Base-by-base conservation (phyloP, 2,329 filamentous ascomycete genomes). In the Xylariaceae sp. region DNA sequence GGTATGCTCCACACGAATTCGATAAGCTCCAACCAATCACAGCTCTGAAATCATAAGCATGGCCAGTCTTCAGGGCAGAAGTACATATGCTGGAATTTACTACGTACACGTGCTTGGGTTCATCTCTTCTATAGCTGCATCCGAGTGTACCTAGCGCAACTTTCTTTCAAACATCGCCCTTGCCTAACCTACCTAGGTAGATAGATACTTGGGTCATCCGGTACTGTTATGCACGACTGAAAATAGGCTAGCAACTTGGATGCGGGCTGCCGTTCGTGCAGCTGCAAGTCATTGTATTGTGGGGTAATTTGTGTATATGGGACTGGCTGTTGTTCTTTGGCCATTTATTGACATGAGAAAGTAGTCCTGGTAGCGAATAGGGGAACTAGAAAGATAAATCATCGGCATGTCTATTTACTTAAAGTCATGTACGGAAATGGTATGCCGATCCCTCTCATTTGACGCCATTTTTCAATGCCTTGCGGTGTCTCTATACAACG, bases 1-100 rank as follows among this genome's bases (percentile, higher is more conserved):
- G n/a, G 21, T 21, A 12, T 24, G 29, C 24, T 53, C 39, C 43
- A 23, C 17, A 33, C 9, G 24, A 46, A 3, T 17, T 17, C n/a
- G 17, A 36, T 47, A 49, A 56, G 48, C 61, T 61, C 37, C 19
- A 26, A 36, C 58, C 52, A 63, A 63, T 63, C 58, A 63, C 3
- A 40, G 8, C 16, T 16, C 21, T 12, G n/a, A 23, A n/a, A 6
- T 33, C 12, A 33, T 37, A 29, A 54, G 39, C 61, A 63, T 63
- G 61, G 53, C 3, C 41, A 21, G 44, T 53, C 26, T 21, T 24
- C 3, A 34, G 29, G 26, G 17, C 26, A 19, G 14, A 14, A n/a
- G 28, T 19, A 51, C 24, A 31, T 12, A 17, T 29, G 14, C 24
- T 23, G 17, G 9, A 28, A 41, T n/a, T n/a, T n/a, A n/a, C n/a